Conservation (phyloP, 2,329 filamentous ascomycete genomes). For the Fusarium sp. region DNA sequence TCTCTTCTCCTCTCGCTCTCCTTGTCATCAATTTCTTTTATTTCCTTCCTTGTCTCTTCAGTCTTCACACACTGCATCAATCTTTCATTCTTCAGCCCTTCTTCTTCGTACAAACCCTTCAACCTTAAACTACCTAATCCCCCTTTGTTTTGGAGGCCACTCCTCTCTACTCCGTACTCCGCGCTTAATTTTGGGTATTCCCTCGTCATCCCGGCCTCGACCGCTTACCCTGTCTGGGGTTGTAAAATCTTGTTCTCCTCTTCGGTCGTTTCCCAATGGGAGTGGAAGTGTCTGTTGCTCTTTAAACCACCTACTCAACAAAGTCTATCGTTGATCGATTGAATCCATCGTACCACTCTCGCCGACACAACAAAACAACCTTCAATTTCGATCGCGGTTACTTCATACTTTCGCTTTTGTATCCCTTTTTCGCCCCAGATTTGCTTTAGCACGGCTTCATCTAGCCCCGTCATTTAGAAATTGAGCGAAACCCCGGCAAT, state of each 20-base stretch:
- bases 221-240: constrained; percentile 31
- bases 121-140: constrained; percentile 26
- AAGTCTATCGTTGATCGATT: constrained; percentile 48
- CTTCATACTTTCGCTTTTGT: constrained; percentile 43
- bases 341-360: constrained; percentile 20
- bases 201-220: constrained; percentile 37
- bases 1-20: constrained; percentile 18
- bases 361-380: constrained; percentile 14
- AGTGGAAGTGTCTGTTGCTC: constrained; percentile 12
- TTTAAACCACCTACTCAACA: constrained; percentile 14
- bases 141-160: constrained; percentile 35
- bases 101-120: constrained; percentile 24
- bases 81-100: constrained; percentile 1
- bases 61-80: constrained; percentile 10
- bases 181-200: constrained; percentile 39
- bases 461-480: constrained; percentile 40
- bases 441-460: constrained; percentile 38
- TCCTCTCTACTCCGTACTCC: constrained; percentile 10
- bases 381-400: constrained; percentile 24
- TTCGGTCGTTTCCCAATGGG: constrained; percentile 27
- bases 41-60: constrained; percentile 6
- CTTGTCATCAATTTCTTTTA: constrained; percentile 2
- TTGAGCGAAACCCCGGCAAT: constrained; percentile 43
- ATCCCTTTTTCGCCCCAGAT: constrained; percentile 42
- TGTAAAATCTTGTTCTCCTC: constrained; percentile 37